A percentile compares a stretch with the other conserved stretches of the same genome.
Evolutionary conservation across 2,329 filamentous ascomycete genomes (phyloP).

Genomic region (Fusarium sp.): DNA sequence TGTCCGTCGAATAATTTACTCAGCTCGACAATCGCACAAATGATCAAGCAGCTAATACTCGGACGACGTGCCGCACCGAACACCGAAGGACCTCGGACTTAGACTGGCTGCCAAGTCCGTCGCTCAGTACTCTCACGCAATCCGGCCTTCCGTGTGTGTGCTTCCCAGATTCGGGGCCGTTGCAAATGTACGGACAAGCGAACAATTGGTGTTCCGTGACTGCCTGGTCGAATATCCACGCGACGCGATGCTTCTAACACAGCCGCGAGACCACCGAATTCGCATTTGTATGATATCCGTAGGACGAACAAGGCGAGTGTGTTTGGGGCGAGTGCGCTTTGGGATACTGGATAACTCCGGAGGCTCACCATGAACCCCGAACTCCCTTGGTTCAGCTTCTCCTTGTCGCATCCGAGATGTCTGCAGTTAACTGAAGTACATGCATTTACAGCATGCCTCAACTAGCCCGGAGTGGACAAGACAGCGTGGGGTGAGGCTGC

Average conservation of each 20-base stretch:
- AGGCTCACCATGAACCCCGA: rapidly evolving
- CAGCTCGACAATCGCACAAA: neutral
- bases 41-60: no score
- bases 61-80: neutral
- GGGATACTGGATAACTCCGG: rapidly evolving
- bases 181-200: neutral
- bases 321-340: no score
- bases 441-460: neutral
- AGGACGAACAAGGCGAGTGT: neutral
- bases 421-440: no score
- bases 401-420: neutral
- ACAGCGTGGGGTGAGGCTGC: no score
- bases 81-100: slow-evolving; percentile 3
- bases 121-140: neutral
- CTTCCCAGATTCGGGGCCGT: neutral
- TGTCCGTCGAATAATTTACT: rapidly evolving
- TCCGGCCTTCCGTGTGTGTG: neutral
- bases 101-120: neutral
- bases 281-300: neutral
- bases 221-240: no score
- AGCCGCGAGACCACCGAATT: neutral
- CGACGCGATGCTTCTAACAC: neutral
- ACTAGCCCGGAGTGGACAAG: neutral
- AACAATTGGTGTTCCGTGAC: neutral
- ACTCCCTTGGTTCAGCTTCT: no score